Evolutionary conservation across 2,329 filamentous ascomycete genomes (phyloP).

Genomic region (Microascus cirrosus): DNA sequence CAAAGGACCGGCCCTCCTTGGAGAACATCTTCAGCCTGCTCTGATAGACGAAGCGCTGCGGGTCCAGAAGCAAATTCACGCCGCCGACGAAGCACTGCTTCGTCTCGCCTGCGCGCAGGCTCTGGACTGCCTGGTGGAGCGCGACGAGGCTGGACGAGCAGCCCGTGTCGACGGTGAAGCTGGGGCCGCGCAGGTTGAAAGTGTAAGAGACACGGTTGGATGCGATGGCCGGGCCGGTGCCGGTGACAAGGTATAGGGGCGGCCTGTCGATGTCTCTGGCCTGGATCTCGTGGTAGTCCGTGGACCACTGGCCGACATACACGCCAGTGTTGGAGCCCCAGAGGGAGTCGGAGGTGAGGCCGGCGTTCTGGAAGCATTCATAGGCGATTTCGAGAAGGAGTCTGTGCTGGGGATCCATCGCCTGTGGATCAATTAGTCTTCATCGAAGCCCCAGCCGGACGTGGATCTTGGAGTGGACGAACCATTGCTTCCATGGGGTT

Average conservation of each 20-base stretch:
- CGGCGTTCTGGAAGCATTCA: conserved; percentile 17
- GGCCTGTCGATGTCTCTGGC: conserved; percentile 16
- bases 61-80: not conserved
- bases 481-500: conserved; percentile 10
- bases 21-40: not conserved
- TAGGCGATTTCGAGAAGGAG: conserved; percentile 14
- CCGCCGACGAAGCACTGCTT: conserved; percentile 5
- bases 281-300: conserved; percentile 13
- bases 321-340: conserved; percentile 14
- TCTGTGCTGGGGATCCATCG: conserved; percentile 16
- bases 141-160: conserved; percentile 21
- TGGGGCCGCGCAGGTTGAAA: conserved; percentile 22
- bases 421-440: not conserved
- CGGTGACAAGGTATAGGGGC: conserved; percentile 17
- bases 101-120: conserved; percentile 18
- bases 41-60: not conserved
- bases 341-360: conserved; percentile 16
- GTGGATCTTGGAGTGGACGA: not conserved
- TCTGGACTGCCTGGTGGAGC: conserved; percentile 19
- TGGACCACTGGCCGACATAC: conserved; percentile 15
- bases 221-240: conserved; percentile 16
- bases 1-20: conserved; percentile 17
- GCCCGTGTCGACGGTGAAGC: conserved; percentile 22
- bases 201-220: conserved; percentile 27
- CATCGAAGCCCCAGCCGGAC: not conserved